These are phyloP conservation scores for Calocera cornea DNA, from an alignment of 768 basidiomycete species.

Conservation along the genomic window DNA sequence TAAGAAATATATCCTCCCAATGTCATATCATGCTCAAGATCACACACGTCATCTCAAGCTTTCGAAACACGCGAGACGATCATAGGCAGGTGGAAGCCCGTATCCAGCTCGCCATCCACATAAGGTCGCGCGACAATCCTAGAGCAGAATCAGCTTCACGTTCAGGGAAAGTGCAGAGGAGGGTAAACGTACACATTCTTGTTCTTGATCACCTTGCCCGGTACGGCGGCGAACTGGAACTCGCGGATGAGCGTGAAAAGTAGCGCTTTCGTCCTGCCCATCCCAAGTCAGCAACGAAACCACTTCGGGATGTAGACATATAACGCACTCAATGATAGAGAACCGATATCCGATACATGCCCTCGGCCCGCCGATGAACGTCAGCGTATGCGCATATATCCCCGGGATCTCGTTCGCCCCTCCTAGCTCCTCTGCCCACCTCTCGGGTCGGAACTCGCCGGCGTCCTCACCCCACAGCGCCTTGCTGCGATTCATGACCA, in stretches of 20 bases:
- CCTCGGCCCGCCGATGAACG: constrained; percentile 9
- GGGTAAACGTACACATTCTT: background rate
- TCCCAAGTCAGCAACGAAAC: background rate
- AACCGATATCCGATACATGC: constrained; percentile 10
- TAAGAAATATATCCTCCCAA: too few species aligned
- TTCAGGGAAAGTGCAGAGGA: background rate
- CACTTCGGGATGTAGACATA: background rate
- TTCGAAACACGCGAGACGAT: background rate
- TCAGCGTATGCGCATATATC: background rate
- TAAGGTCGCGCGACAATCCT: background rate
- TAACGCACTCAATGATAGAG: background rate
- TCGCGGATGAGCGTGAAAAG: constrained; percentile 7
- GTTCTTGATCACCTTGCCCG: background rate
- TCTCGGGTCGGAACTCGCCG: constrained; percentile 30
- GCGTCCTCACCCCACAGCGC: constrained; percentile 53
- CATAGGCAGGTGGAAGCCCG: constrained; percentile 8
- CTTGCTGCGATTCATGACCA: constrained; percentile 38
- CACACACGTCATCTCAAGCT: background rate
- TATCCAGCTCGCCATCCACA: background rate
- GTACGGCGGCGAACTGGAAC: constrained; percentile 1
- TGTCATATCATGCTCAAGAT: background rate
- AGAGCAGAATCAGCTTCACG: background rate
- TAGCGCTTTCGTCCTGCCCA: constrained; percentile 8
- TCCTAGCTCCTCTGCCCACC: background rate
- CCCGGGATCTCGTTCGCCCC: constrained; percentile 4